Conservation (phyloP, 371 early-diverging fungal species). For the Massospora cicadina region DNA sequence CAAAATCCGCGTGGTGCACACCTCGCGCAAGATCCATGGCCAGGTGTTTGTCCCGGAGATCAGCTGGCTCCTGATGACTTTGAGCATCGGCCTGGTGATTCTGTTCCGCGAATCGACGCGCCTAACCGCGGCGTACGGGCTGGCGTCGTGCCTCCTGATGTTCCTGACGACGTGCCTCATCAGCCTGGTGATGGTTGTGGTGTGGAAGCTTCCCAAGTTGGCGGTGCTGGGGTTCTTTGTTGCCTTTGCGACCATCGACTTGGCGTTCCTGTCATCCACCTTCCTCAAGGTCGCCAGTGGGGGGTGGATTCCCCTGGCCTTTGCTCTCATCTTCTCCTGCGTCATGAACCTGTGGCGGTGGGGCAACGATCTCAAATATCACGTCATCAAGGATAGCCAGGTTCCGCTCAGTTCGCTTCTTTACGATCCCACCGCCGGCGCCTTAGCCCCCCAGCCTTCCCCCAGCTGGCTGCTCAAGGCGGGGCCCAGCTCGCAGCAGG, state of each 20-base stretch:
- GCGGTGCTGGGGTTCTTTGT: slow-evolving; percentile 16
- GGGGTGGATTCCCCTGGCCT: slow-evolving; percentile 20
- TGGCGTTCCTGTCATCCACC: slow-evolving; percentile 18
- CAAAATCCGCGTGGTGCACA: slow-evolving; percentile 25
- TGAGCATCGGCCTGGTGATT: slow-evolving; percentile 21
- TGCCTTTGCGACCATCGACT: slow-evolving; percentile 18
- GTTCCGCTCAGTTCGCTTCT: slow-evolving; percentile 9
- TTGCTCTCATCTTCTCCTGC: slow-evolving; percentile 13
- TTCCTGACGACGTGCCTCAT: slow-evolving; percentile 19
- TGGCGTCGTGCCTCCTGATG: slow-evolving; percentile 14
- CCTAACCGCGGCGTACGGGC: slow-evolving; percentile 20
- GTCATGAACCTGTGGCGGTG: slow-evolving; percentile 20
- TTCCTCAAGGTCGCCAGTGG: slow-evolving; percentile 18
- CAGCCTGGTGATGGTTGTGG: slow-evolving; percentile 15
- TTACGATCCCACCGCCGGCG: not conserved
- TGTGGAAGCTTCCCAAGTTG: slow-evolving; percentile 18
- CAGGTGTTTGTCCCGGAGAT: slow-evolving; percentile 33
- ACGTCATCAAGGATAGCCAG: not conserved
- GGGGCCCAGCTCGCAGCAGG: not conserved
- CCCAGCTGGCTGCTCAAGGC: not conserved
- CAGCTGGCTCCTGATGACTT: slow-evolving; percentile 25
- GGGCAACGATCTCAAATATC: slow-evolving; percentile 12
- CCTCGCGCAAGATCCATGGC: slow-evolving; percentile 19
- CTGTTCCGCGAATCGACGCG: slow-evolving; percentile 20
- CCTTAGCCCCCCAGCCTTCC: not conserved